Percentiles rank a stretch among this genome's conserved stretches.
phyloP scores from a whole-genome alignment of 2,329 filamentous ascomycete species.

The Clonostachys rosea region DNA sequence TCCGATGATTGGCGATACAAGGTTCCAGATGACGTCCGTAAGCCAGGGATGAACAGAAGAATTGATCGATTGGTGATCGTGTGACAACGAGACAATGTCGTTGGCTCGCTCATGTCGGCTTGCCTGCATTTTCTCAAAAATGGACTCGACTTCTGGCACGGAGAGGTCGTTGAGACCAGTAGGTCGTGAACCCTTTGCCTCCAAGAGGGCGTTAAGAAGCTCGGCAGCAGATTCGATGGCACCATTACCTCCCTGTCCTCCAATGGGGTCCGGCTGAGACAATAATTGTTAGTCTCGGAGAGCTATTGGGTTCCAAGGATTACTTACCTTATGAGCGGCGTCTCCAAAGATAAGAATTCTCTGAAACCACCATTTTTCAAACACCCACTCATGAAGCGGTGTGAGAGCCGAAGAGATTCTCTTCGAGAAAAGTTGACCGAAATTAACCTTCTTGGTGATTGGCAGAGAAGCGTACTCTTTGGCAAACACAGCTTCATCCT shows the following conservation, averaged over 20 bases:
- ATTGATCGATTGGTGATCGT: too few species aligned
- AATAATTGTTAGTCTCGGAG: background rate
- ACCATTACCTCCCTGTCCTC: constrained; percentile 15
- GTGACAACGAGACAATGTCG: too few species aligned
- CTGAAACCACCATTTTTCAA: constrained; percentile 21
- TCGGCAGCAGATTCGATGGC: constrained; percentile 10
- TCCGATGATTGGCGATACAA: too few species aligned
- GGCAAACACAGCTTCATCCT: constrained; percentile 9
- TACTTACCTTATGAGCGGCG: constrained; percentile 19
- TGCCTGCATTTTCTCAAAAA: constrained; percentile 10
- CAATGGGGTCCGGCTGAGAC: constrained; percentile 12
- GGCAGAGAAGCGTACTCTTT: constrained; percentile 10
- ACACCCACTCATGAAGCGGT: constrained; percentile 21
- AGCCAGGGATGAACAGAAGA: too few species aligned
- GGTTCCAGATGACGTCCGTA: too few species aligned
- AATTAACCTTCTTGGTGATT: constrained; percentile 13
- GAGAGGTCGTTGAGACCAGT: constrained; percentile 4
- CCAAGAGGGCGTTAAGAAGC: background rate
- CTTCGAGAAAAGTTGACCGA: constrained; percentile 18
- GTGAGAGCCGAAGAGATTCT: constrained; percentile 18
- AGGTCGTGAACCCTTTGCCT: constrained; percentile 3
- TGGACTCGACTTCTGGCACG: background rate
- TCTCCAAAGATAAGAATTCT: constrained; percentile 23
- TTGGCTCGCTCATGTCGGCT: constrained; percentile 1
- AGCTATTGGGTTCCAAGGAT: too few species aligned